Conservation (phyloP, 768 basidiomycete genomes). For the Lactifluus volemus region DNA sequence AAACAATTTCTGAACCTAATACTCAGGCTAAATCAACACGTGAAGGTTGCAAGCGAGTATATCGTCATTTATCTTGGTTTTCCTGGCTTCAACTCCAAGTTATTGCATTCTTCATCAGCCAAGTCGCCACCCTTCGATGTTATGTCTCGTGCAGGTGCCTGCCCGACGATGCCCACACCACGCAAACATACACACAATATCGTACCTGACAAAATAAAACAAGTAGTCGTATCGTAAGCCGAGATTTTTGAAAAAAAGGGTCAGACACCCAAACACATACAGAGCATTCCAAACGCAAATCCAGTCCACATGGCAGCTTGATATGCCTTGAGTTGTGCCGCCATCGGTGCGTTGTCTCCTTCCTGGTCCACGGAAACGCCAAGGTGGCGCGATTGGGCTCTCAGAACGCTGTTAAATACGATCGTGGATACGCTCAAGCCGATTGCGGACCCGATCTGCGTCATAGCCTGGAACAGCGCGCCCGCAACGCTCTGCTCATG, state of each 20-base stretch:
- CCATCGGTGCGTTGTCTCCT: constrained; percentile 26
- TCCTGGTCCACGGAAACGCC: constrained; percentile 27
- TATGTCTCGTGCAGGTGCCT: constrained; percentile 2
- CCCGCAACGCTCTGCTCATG: constrained; percentile 73
- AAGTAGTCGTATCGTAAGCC: not conserved
- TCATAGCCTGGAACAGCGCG: constrained; percentile 73
- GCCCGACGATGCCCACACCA: constrained; percentile 35
- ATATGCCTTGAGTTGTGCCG: constrained; percentile 45
- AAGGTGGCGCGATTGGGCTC: constrained; percentile 24
- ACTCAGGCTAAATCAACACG: too few species aligned
- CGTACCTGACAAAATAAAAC: not conserved
- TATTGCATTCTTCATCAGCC: not conserved
- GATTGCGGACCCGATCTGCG: constrained; percentile 62
- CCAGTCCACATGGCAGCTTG: constrained; percentile 55
- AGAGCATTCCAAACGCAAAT: constrained; percentile 52
- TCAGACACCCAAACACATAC: constrained; percentile 29
- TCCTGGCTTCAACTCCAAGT: not conserved
- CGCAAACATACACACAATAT: constrained; percentile 24
- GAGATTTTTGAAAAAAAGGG: not conserved
- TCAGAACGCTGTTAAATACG: constrained; percentile 50
- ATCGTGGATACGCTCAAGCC: constrained; percentile 68
- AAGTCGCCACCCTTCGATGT: not conserved
- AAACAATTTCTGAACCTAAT: not conserved
- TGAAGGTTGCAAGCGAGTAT: not conserved
- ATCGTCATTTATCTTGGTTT: not conserved